A percentile compares a stretch with the other conserved stretches of the same genome.
These are phyloP conservation scores for Botrytis squamosa DNA, from an alignment of 2,329 filamentous ascomycete species.

Conservation along the genomic window DNA sequence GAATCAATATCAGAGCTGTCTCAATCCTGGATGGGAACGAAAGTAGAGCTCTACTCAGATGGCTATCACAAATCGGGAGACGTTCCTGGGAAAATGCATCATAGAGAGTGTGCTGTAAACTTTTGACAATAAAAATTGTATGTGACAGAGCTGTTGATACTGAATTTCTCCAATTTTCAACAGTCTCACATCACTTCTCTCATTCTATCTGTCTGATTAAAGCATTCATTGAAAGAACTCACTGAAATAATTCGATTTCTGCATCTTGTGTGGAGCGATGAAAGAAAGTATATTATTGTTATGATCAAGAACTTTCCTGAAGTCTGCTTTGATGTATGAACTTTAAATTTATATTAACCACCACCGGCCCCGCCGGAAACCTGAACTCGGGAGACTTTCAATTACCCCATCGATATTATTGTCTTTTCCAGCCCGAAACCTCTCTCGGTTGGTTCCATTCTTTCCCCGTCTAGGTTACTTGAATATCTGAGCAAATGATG, in stretches of 20 bases:
- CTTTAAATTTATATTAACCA: not conserved
- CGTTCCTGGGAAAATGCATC: not conserved
- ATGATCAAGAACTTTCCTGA: not conserved
- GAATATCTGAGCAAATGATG: not conserved
- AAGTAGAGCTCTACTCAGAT: not conserved
- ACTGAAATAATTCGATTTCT: not conserved
- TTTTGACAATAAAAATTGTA: not conserved
- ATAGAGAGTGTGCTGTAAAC: not conserved
- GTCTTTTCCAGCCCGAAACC: not conserved
- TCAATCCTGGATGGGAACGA: accelerated
- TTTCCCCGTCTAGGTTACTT: not conserved
- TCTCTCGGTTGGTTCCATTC: too few relatives aligned
- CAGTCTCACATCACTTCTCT: not conserved
- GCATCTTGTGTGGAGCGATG: not conserved
- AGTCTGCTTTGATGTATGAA: not conserved
- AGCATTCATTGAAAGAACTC: not conserved
- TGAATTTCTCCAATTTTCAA: not conserved
- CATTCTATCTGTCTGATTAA: not conserved
- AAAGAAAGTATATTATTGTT: not conserved
- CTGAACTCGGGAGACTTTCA: not conserved
- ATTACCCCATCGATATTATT: not conserved
- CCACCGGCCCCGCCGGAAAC: not conserved
- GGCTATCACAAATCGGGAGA: not conserved
- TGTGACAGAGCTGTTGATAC: not conserved
- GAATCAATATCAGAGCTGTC: not conserved